phyloP scores from a whole-genome alignment of 2,329 filamentous ascomycete genomes.

The Plenodomus tracheiphilus region DNA sequence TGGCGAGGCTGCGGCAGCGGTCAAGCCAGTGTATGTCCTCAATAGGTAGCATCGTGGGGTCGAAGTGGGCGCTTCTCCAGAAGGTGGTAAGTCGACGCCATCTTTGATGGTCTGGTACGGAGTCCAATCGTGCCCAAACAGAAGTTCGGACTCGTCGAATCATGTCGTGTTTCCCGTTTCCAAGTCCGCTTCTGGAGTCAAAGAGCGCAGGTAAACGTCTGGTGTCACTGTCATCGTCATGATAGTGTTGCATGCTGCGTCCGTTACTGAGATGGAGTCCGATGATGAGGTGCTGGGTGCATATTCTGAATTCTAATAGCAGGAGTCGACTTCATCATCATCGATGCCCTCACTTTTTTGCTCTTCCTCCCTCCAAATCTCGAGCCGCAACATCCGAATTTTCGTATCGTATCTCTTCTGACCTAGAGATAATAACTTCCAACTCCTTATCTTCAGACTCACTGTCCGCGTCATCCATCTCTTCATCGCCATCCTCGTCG shows the following conservation, averaged over 20 bases:
- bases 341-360: not conserved
- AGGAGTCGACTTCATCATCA: not conserved
- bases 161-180: too few species aligned
- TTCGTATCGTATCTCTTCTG: too few species aligned
- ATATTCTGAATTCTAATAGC: not conserved
- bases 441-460: not conserved
- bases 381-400: not conserved
- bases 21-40: constrained; percentile 16
- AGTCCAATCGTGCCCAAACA: too few species aligned
- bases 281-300: not conserved
- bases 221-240: too few species aligned
- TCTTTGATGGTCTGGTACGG: too few species aligned
- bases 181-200: too few species aligned
- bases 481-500: not conserved
- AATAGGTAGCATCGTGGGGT: constrained; percentile 5
- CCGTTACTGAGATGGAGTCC: not conserved
- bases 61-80: too few species aligned
- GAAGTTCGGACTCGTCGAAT: not conserved
- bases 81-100: too few species aligned
- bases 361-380: not conserved
- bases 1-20: constrained; percentile 10
- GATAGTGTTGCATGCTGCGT: too few species aligned
- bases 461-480: not conserved
- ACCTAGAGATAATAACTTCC: too few species aligned
- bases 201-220: too few species aligned